Evolutionary conservation across 176 grass and related monocot genomes (phyloP).

Genomic region (Cocos nucifera): DNA sequence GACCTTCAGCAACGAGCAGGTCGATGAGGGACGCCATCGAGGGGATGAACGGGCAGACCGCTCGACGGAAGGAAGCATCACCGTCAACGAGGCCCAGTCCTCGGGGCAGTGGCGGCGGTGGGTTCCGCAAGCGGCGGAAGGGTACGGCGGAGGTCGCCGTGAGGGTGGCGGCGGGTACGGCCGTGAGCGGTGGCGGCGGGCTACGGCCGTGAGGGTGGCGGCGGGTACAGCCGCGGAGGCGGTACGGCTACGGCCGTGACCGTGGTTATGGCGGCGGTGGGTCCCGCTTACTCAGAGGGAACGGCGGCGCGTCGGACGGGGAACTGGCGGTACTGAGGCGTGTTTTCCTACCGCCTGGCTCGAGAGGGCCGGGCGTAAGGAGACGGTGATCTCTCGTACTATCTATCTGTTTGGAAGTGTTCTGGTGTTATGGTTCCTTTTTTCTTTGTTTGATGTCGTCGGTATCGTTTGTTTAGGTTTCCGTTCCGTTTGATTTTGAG

Average conservation of each 20-base stretch:
- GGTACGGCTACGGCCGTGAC: conserved; percentile 26
- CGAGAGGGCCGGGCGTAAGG: too few species aligned
- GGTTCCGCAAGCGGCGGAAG: conserved; percentile 22
- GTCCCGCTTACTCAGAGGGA: conserved; percentile 8
- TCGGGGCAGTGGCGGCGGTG: conserved; percentile 7
- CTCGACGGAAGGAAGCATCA: conserved; percentile 87
- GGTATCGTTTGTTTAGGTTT: too few species aligned
- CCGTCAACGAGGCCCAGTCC: conserved; percentile 90
- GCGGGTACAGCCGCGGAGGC: conserved; percentile 19
- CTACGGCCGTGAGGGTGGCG: conserved; percentile 3
- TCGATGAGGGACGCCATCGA: conserved; percentile 81
- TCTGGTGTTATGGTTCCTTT: too few species aligned
- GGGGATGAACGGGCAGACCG: conserved; percentile 65
- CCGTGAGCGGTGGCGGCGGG: conserved; percentile 37
- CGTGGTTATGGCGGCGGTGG: conserved; percentile 19
- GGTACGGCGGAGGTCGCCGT: conserved; percentile 10
- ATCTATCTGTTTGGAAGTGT: too few species aligned
- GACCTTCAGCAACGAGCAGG: conserved; percentile 58
- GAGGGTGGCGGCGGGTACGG: conserved; percentile 2
- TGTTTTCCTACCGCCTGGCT: background rate
- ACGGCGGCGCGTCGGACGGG: conserved; percentile 2
- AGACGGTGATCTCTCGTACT: too few species aligned
- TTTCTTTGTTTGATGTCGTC: too few species aligned
- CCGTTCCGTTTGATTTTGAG: too few species aligned
- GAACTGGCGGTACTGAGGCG: conserved; percentile 16